Conservation (phyloP, 140 eudicot species). For the Flaveria floridana region DNA sequence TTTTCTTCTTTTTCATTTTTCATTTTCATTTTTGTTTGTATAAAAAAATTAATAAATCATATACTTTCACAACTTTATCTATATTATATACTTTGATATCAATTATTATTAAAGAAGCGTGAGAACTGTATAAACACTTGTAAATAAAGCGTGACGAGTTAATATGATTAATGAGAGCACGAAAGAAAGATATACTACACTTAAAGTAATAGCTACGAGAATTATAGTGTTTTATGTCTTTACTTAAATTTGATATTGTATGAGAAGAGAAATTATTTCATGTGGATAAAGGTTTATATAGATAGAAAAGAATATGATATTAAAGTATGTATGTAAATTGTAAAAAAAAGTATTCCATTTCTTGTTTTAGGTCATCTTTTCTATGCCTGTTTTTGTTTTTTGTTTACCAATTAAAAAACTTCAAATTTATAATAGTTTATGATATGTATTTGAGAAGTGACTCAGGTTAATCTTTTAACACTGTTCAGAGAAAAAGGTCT, state of each 20-base stretch:
- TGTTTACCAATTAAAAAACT: slow-evolving; percentile 2
- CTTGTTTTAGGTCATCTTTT: slow-evolving; percentile 9
- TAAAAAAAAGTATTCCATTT: not conserved
- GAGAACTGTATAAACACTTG: not conserved
- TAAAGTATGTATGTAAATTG: not conserved
- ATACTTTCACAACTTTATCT: not conserved
- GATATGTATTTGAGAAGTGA: not conserved
- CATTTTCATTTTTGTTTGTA: not conserved
- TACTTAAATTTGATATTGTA: no score
- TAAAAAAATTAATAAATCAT: not conserved
- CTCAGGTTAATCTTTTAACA: no score
- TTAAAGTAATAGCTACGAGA: not conserved
- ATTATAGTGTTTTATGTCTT: no score
- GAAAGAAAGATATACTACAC: not conserved
- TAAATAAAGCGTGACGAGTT: not conserved
- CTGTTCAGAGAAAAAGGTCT: no score
- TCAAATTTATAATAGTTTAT: not conserved
- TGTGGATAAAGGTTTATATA: not conserved
- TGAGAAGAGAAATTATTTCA: no score
- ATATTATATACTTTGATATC: not conserved
- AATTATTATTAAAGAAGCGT: not conserved
- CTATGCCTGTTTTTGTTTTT: not conserved
- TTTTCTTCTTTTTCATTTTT: slow-evolving; percentile 9
- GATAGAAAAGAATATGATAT: slow-evolving; percentile 6
- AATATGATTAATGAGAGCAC: no score